Evolutionary conservation across 1,139 yeast species (phyloP), one percentile per base, ranked within the genome.

Genomic region (Debaryomyces nepalensis): DNA sequence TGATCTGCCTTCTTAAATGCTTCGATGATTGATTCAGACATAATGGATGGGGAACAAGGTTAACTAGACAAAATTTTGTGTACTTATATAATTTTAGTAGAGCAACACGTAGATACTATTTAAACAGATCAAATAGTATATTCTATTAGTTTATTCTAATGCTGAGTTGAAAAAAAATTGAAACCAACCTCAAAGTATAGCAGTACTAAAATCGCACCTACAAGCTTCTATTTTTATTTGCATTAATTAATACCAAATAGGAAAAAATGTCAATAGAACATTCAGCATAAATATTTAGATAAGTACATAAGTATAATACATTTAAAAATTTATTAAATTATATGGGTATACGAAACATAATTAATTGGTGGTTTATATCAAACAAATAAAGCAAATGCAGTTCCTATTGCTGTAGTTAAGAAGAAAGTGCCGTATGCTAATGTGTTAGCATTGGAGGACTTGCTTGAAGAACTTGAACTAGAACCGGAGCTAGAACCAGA

Each of bases 1-100:
- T 78, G 70, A 46, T 69, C 54, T 58, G 90, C 89, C 59, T 77
- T 44, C 46, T 69, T 40, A 70, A 76, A 63, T 52, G 82, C 40
- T 62, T 80, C 64, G 26, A 61, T 54, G 6, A 58, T 49, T 23
- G 63, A 49, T 52, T 54, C 54, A 12, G 44, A 46, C 41, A 39
- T 39, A 10, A 5, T 37, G 10, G n/a, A n/a, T n/a, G n/a, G n/a
- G n/a, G n/a, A n/a, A n/a, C n/a, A n/a, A n/a, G 15, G 18, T 10
- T 26, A n/a, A 26, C 5, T 26, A n/a, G 14, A 12, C 10, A 26
- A n/a, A 26, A 12, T 1, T 5, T 15, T 19, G 3, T 31, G n/a
- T 31, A 4, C 3, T 11, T 18, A n/a, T 16, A 16, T 16, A 23
- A 11, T 2, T 31, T 5, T 8, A 18, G n/a, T 15, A 16, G 12